Conservation (phyloP, 2,329 filamentous ascomycete species). For the Aspergillus sp. region DNA sequence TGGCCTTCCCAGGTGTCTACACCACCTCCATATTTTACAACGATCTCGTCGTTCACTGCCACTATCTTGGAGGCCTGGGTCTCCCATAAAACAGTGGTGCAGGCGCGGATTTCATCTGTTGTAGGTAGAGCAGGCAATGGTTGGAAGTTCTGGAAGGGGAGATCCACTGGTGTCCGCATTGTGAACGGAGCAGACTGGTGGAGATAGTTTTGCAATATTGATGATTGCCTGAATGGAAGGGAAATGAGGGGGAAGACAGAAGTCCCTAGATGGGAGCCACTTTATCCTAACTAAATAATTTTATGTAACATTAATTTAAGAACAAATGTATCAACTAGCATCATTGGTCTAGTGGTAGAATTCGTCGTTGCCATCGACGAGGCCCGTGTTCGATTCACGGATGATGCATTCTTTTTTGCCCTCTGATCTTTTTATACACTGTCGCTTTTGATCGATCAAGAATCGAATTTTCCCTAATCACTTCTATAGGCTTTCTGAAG, state of each 20-base stretch:
- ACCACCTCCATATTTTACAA: slow-evolving; percentile 24
- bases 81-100: slow-evolving; percentile 26
- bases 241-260: background rate
- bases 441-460: too few relatives aligned
- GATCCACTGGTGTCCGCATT: slow-evolving; percentile 26
- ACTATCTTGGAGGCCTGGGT: slow-evolving; percentile 23
- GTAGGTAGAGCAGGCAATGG: slow-evolving; percentile 22
- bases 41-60: slow-evolving; percentile 25
- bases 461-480: too few relatives aligned
- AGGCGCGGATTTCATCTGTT: slow-evolving; percentile 27
- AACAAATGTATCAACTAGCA: slow-evolving; percentile 23
- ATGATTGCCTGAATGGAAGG: background rate
- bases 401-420: slow-evolving; percentile 34
- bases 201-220: background rate
- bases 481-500: too few relatives aligned
- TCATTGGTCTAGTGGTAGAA: slow-evolving; percentile 45
- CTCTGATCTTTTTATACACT: too few relatives aligned
- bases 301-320: too few relatives aligned
- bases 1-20: slow-evolving; percentile 9
- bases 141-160: slow-evolving; percentile 24
- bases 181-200: slow-evolving; percentile 7
- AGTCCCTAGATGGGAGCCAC: too few relatives aligned
- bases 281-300: too few relatives aligned
- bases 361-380: slow-evolving; percentile 45
- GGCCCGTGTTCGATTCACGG: slow-evolving; percentile 47